A percentile compares a stretch with the other conserved stretches of the same genome.
These are phyloP conservation scores for Coprinopsis strossmayeri DNA, from an alignment of 768 basidiomycete species.

Conservation along the genomic window DNA sequence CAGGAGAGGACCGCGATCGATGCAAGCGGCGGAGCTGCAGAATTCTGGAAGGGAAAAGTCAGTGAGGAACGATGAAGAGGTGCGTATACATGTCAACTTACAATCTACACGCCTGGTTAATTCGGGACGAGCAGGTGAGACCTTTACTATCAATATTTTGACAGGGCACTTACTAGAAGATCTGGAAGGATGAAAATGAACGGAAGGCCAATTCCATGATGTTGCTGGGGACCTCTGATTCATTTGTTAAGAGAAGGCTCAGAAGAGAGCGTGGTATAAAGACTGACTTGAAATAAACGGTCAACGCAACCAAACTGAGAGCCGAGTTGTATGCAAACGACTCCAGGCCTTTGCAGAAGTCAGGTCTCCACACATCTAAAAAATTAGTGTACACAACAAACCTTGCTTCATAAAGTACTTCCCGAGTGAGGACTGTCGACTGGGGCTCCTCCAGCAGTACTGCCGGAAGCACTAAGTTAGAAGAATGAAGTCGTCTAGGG, in stretches of 20 bases:
- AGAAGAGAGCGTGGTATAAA: slow-evolving; percentile 18
- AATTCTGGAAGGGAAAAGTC: background rate
- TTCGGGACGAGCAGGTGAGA: too few relatives aligned
- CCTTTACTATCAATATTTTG: background rate
- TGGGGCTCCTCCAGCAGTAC: slow-evolving; percentile 19
- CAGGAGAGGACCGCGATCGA: background rate
- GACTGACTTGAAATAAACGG: slow-evolving; percentile 28
- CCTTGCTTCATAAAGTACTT: slow-evolving; percentile 34
- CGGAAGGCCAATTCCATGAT: too few relatives aligned
- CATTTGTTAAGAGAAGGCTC: too few relatives aligned
- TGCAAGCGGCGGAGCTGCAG: background rate
- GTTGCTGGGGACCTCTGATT: too few relatives aligned
- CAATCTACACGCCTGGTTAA: slow-evolving; percentile 30
- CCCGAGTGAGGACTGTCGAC: slow-evolving; percentile 17
- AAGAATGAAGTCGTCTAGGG: background rate
- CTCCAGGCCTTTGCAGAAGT: slow-evolving; percentile 24
- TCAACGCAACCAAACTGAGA: slow-evolving; percentile 23
- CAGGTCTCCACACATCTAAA: background rate
- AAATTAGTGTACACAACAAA: slow-evolving; percentile 1
- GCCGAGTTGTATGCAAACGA: slow-evolving; percentile 25
- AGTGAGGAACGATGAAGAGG: too few relatives aligned
- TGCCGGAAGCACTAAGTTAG: slow-evolving; percentile 9
- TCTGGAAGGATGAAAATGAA: slow-evolving; percentile 31
- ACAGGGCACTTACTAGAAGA: slow-evolving; percentile 22
- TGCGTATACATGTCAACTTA: too few relatives aligned